These are phyloP conservation scores for Calonectria multiphialidica DNA, from an alignment of 2,329 filamentous ascomycete genomes.

Conservation along the genomic window DNA sequence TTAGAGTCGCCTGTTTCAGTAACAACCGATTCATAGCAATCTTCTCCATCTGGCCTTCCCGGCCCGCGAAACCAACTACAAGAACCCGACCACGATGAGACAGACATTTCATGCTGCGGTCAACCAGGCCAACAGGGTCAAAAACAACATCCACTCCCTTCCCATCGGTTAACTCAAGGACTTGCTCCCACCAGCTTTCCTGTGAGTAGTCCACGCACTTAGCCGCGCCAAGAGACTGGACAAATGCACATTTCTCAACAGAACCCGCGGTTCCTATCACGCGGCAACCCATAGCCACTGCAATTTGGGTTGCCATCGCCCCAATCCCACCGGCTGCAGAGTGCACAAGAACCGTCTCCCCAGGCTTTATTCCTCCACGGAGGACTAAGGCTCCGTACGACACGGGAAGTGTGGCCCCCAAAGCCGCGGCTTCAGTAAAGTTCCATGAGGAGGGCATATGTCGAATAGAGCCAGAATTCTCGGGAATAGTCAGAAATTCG, in stretches of 20 bases:
- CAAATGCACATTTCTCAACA: slow-evolving; percentile 56
- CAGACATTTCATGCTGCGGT: slow-evolving; percentile 65
- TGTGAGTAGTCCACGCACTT: slow-evolving; percentile 55
- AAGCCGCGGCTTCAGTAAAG: slow-evolving; percentile 62
- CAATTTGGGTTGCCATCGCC: slow-evolving; percentile 67
- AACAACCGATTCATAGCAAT: slow-evolving; percentile 67
- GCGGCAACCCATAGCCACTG: slow-evolving; percentile 62
- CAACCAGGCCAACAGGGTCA: slow-evolving; percentile 69
- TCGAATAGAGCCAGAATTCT: slow-evolving; percentile 48
- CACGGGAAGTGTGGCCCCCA: slow-evolving; percentile 65
- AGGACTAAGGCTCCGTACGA: slow-evolving; percentile 63
- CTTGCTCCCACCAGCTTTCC: slow-evolving; percentile 61
- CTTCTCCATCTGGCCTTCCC: slow-evolving; percentile 64
- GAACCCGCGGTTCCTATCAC: slow-evolving; percentile 67
- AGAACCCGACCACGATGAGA: slow-evolving; percentile 66
- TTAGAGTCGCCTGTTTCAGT: slow-evolving; percentile 63
- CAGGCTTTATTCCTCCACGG: slow-evolving; percentile 54
- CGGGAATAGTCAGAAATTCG: slow-evolving; percentile 59
- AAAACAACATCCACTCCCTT: slow-evolving; percentile 69
- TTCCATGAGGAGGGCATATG: slow-evolving; percentile 59
- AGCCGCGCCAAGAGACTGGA: slow-evolving; percentile 54
- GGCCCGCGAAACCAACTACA: slow-evolving; percentile 69
- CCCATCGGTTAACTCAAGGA: slow-evolving; percentile 59
- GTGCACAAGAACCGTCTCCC: slow-evolving; percentile 66
- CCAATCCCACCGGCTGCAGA: slow-evolving; percentile 68